phyloP scores from a whole-genome alignment of 306 rosid species.

The Cicer yamashitae region DNA sequence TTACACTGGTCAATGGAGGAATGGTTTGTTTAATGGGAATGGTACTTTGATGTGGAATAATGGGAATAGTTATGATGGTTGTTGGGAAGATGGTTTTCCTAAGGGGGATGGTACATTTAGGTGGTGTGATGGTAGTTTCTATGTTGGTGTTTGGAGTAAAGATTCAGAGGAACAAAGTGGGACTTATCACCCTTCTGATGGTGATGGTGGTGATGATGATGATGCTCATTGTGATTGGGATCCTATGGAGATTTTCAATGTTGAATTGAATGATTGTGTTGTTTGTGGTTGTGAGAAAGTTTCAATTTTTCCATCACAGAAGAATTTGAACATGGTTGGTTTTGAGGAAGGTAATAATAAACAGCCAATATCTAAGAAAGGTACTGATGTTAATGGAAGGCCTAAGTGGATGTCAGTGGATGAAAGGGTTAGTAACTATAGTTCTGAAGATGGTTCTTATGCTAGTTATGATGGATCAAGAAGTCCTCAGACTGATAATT shows the following conservation, averaged over 20 bases:
- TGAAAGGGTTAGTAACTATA: conserved; percentile 57
- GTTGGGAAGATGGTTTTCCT: conserved; percentile 85
- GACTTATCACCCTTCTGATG: conserved; percentile 67
- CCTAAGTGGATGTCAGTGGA: conserved; percentile 53
- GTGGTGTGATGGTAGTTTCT: conserved; percentile 84
- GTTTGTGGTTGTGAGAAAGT: conserved; percentile 63
- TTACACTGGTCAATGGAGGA: conserved; percentile 81
- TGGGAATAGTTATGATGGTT: conserved; percentile 85
- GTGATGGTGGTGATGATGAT: conserved; percentile 10
- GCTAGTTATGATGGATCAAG: conserved; percentile 46
- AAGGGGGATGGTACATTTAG: conserved; percentile 84
- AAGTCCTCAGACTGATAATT: conserved; percentile 46
- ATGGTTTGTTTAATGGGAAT: conserved; percentile 70
- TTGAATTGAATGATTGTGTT: conserved; percentile 58
- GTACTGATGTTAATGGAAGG: conserved; percentile 48
- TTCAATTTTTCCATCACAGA: conserved; percentile 75
- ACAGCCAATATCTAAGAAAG: conserved; percentile 41
- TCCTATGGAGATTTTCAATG: conserved; percentile 60
- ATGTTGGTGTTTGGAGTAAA: conserved; percentile 81
- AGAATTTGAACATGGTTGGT: conserved; percentile 54
- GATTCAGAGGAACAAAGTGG: conserved; percentile 69
- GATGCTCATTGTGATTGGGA: conserved; percentile 56
- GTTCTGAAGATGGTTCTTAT: conserved; percentile 55
- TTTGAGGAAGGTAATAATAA: conserved; percentile 42
- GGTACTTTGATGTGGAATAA: conserved; percentile 80